A percentile compares a stretch with the other conserved stretches of the same genome.
Conservation (phyloP, 2,329 filamentous ascomycete species). For the Colletotrichum orbiculare region DNA sequence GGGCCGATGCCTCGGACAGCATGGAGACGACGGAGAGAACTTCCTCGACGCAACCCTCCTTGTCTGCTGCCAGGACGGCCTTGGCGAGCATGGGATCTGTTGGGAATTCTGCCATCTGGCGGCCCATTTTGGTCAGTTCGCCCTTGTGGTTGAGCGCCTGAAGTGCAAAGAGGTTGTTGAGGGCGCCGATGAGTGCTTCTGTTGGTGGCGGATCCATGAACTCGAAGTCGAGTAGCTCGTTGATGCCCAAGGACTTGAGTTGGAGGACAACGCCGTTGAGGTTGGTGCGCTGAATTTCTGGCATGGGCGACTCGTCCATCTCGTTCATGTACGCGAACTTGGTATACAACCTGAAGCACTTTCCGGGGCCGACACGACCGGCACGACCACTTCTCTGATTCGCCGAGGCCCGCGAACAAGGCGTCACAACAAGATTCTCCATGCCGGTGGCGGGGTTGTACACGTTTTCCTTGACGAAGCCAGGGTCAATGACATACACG, state of each 20-base stretch:
- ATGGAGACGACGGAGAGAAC: slow-evolving; percentile 94
- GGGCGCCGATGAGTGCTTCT: slow-evolving; percentile 86
- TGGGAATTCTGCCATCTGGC: slow-evolving; percentile 96
- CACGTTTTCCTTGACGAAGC: slow-evolving; percentile 94
- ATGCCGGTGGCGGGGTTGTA: slow-evolving; percentile 94
- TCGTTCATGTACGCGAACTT: slow-evolving; percentile 96
- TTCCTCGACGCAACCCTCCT: slow-evolving; percentile 93
- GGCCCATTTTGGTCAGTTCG: slow-evolving; percentile 87
- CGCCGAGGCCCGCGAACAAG: slow-evolving; percentile 90
- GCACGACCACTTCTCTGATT: slow-evolving; percentile 94
- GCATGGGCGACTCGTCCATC: slow-evolving; percentile 89
- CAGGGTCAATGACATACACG: slow-evolving; percentile 94
- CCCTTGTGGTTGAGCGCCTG: slow-evolving; percentile 90
- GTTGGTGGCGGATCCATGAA: slow-evolving; percentile 95
- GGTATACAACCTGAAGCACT: slow-evolving; percentile 93
- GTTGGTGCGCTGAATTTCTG: slow-evolving; percentile 93
- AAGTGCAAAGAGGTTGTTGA: slow-evolving; percentile 92
- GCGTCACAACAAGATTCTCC: slow-evolving; percentile 90
- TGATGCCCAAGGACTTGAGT: slow-evolving; percentile 90
- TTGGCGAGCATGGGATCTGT: slow-evolving; percentile 93
- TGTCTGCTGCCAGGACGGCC: slow-evolving; percentile 86
- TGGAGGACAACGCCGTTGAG: slow-evolving; percentile 86
- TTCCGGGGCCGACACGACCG: slow-evolving; percentile 90
- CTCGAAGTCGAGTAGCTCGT: slow-evolving; percentile 92
- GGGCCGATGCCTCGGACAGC: slow-evolving; percentile 85